These are phyloP conservation scores for Dipodascus albidus DNA, from an alignment of 805 yeast genomes.

Conservation along the genomic window DNA sequence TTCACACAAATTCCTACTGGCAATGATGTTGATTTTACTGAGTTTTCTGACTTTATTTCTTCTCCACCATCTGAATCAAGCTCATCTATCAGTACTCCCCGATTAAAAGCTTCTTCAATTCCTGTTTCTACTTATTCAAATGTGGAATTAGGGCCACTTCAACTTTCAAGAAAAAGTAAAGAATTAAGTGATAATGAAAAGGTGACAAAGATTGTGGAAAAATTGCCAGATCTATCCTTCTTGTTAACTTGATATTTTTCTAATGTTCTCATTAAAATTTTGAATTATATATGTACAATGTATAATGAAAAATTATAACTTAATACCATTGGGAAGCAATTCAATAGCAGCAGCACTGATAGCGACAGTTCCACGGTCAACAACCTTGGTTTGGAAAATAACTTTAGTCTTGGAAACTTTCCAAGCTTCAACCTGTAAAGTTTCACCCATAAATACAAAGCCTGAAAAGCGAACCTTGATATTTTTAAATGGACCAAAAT, in stretches of 20 bases:
- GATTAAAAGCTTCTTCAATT: not conserved
- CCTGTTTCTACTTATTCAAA: not conserved
- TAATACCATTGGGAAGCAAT: conserved; percentile 24
- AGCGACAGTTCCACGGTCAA: conserved; percentile 67
- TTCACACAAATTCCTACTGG: too few species aligned
- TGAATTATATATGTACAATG: too few species aligned
- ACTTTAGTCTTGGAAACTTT: conserved; percentile 50
- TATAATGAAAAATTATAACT: conserved; percentile 12
- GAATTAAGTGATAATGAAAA: conserved; percentile 12
- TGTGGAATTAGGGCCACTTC: not conserved
- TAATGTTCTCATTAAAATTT: too few species aligned
- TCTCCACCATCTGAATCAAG: not conserved
- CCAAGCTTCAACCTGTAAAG: conserved; percentile 76
- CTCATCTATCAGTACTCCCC: not conserved
- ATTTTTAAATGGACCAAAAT: conserved; percentile 73
- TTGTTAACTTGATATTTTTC: too few species aligned
- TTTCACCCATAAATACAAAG: conserved; percentile 91
- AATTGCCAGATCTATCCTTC: conserved; percentile 17
- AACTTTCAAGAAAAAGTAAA: conserved; percentile 6
- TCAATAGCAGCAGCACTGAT: conserved; percentile 82
- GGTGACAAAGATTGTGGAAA: conserved; percentile 12
- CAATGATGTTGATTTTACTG: too few species aligned
- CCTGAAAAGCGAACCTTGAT: conserved; percentile 85
- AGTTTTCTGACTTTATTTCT: not conserved
- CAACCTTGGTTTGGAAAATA: conserved; percentile 69